Conservation (phyloP, 805 yeast species). For the Hanseniaspora singularis region DNA sequence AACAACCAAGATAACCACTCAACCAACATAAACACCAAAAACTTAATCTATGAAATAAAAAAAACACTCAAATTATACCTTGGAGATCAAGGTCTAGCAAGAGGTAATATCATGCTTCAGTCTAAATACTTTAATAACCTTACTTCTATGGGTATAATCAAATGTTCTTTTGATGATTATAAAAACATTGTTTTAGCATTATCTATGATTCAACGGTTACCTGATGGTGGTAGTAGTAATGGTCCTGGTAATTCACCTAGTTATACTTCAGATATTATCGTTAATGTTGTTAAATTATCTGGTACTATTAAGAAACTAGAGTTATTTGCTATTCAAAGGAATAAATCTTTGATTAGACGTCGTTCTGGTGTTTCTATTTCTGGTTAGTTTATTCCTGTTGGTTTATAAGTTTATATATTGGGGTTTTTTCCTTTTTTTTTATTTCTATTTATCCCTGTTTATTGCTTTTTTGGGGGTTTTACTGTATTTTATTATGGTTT, state of each 20-base stretch:
- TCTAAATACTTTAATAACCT: constrained; percentile 69
- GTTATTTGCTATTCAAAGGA: constrained; percentile 47
- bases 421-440: too few species aligned
- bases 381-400: too few species aligned
- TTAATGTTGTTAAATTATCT: constrained; percentile 58
- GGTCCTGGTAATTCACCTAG: constrained; percentile 41
- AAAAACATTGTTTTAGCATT: constrained; percentile 58
- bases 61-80: constrained; percentile 47
- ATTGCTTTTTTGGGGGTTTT: too few species aligned
- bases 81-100: constrained; percentile 71
- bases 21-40: constrained; percentile 37
- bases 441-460: too few species aligned
- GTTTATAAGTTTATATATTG: too few species aligned
- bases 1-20: constrained; percentile 38
- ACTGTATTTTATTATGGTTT: too few species aligned
- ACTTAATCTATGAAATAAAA: constrained; percentile 43
- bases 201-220: constrained; percentile 35
- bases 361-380: too few species aligned
- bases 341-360: too few species aligned
- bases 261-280: constrained; percentile 32
- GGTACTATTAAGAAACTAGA: constrained; percentile 85
- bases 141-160: constrained; percentile 73
- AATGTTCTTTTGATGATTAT: constrained; percentile 58
- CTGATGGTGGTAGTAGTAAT: neutral
- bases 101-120: constrained; percentile 45